A percentile compares a stretch with the other conserved stretches of the same genome.
Evolutionary conservation across 75 land plant genomes (phyloP).

Genomic region (Sequoiadendron giganteum): DNA sequence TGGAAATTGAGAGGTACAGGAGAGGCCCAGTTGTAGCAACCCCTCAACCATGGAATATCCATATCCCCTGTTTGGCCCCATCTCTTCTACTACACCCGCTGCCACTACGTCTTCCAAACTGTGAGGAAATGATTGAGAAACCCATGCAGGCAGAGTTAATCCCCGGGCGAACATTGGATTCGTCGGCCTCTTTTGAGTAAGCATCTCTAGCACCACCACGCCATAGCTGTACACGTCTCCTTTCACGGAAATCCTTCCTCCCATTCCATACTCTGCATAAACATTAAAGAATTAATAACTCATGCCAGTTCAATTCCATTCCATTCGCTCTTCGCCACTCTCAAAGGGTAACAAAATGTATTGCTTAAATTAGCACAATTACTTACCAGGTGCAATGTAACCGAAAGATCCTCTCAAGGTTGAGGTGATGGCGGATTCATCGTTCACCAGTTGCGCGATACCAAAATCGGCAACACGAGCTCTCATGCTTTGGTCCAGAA

Average conservation of each 20-base stretch:
- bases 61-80: not conserved
- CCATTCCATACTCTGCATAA: constrained; percentile 19
- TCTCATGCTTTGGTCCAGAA: not conserved
- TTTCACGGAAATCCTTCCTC: not conserved
- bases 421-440: not conserved
- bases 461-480: not conserved
- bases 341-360: not conserved
- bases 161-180: not conserved
- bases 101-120: not conserved
- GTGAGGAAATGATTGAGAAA: not conserved
- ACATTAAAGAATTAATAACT: not conserved
- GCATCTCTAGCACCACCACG: constrained; percentile 15
- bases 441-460: not conserved
- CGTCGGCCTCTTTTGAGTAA: constrained; percentile 16
- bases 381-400: not conserved
- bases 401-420: not conserved
- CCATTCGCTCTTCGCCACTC: no score
- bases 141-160: not conserved
- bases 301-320: not conserved
- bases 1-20: not conserved
- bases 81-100: not conserved
- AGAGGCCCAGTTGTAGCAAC: not conserved
- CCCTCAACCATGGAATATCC: not conserved
- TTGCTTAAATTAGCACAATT: not conserved
- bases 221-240: constrained; percentile 36